Evolutionary conservation across 306 rosid species (phyloP), one percentile per base, ranked within the genome.

Genomic region (Vachellia pachyceras): DNA sequence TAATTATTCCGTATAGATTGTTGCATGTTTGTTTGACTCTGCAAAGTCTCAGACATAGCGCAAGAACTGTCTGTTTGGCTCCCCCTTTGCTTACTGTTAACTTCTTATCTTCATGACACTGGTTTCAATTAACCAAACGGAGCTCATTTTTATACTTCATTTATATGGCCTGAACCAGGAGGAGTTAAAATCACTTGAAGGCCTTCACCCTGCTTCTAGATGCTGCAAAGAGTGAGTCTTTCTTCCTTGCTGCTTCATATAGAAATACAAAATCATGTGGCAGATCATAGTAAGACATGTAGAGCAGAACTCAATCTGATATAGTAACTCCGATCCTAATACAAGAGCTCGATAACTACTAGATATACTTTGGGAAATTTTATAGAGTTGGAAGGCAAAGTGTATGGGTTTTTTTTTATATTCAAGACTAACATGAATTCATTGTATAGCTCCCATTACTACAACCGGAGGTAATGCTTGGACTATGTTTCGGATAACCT

Each of bases 111-210:
- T 58, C 10, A 10, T 45, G 65, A 82, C 58, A 37, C 66, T 76
- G 20, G 66, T 22, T 14, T 46, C 11, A n/a, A 45, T 47, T 42
- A 41, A 82, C 49, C 29, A 22, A 41, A 49, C 65, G 36, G 65
- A 74, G 77, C 58, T 20, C 70, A 83, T 36, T 75, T 74, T 74
- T 25, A 17, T 2, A 69, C 33, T 40, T 49, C 46, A 70, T 77
- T 29, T 44, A 22, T 72, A 55, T 71, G 79, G 36, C 40, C 54
- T 33, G 66, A 29, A 29, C 2, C 60, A 87, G 90, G 87, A 87
- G 81, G 90, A 87, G 73, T 76, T 87, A 54, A 82, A 82, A 79
- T 84, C 82, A 75, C 82, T 87, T n/a, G 88, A 84, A 71, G 82
- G 79, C 22, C 68, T 87, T 55, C 86, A 82, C 20, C 86, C 86